Evolutionary conservation across 129 eudicot genomes (phyloP).

Genomic region (Logfia minima): DNA sequence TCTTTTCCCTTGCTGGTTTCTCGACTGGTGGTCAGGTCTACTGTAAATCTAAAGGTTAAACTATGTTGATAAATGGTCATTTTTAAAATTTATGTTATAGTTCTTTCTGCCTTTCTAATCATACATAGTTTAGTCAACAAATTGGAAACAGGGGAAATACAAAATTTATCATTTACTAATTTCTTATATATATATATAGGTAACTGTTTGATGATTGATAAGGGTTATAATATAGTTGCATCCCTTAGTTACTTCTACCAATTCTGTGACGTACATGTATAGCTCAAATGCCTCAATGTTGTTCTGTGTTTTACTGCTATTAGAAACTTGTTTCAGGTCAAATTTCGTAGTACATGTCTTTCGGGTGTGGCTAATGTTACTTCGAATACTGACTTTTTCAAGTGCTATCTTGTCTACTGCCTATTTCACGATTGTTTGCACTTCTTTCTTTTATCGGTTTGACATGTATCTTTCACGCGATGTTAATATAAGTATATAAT

Average conservation of each 20-base stretch:
- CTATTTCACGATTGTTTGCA: too few species aligned
- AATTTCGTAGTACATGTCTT: background rate
- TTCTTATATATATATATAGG: background rate
- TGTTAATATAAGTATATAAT: too few species aligned
- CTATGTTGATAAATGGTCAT: background rate
- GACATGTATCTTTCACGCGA: too few species aligned
- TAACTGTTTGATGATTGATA: too few species aligned
- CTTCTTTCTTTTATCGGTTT: too few species aligned
- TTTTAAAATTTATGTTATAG: background rate
- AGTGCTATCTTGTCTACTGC: background rate
- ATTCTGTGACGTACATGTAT: background rate
- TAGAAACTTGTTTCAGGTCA: background rate
- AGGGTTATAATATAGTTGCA: background rate
- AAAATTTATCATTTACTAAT: too few species aligned
- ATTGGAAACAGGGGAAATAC: background rate
- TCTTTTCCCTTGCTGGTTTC: background rate
- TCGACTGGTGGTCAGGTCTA: conserved; percentile 15
- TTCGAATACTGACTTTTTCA: background rate
- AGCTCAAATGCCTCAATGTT: background rate
- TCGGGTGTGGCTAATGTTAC: background rate
- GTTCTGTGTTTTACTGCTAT: background rate
- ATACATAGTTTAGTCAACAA: background rate
- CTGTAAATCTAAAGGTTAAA: background rate
- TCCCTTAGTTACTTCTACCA: background rate
- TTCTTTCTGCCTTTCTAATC: background rate